These are phyloP conservation scores for Xerocomellus intermedius DNA, from an alignment of 768 basidiomycete species.

Conservation along the genomic window DNA sequence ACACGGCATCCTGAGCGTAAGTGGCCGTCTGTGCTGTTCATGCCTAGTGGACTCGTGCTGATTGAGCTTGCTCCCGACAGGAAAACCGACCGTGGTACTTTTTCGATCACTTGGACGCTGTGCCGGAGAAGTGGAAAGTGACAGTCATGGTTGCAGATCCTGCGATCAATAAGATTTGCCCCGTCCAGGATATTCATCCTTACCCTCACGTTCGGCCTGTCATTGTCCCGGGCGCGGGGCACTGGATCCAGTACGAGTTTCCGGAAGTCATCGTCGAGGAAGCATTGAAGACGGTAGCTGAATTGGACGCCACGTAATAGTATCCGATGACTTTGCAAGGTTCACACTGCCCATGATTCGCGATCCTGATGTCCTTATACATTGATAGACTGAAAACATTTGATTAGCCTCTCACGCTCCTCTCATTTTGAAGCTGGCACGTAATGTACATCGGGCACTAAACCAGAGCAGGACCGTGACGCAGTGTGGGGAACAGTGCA, in stretches of 20 bases:
- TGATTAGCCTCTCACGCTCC: no score
- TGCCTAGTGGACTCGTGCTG: background rate
- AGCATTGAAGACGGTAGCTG: conserved; percentile 13
- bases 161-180: background rate
- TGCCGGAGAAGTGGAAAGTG: conserved; percentile 15
- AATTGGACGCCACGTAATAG: conserved; percentile 1
- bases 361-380: no score
- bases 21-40: background rate
- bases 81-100: conserved; percentile 18
- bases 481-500: no score
- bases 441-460: no score
- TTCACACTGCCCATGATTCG: background rate
- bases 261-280: conserved; percentile 21
- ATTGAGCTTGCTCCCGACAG: conserved; percentile 1
- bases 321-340: background rate
- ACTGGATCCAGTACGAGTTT: conserved; percentile 29
- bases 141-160: conserved; percentile 22
- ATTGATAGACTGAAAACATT: no score
- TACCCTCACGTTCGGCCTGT: conserved; percentile 13
- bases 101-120: conserved; percentile 2
- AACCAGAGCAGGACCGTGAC: no score
- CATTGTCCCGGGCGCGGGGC: conserved; percentile 15
- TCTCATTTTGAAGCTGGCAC: no score
- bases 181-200: conserved; percentile 9
- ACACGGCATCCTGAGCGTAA: conserved; percentile 8